Evolutionary conservation across 148 eudicot genomes (phyloP).

Genomic region (Dysphania ambrosioides): DNA sequence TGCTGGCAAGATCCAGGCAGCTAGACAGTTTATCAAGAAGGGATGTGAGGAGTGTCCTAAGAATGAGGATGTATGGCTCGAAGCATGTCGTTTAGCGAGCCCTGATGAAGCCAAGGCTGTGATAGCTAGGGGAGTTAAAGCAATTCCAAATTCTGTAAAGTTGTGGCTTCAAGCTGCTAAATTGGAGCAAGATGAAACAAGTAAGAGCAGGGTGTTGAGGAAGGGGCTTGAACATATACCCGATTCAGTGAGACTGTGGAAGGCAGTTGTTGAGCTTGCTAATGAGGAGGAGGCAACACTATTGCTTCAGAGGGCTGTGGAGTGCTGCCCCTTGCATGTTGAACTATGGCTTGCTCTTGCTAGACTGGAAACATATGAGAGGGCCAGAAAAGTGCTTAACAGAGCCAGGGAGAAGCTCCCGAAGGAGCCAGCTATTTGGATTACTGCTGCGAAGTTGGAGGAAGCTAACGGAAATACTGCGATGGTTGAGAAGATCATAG

Average conservation of each 20-base stretch:
- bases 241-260: conserved; percentile 94
- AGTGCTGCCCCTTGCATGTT: conserved; percentile 90
- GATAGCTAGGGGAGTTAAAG: conserved; percentile 83
- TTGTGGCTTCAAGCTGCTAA: conserved; percentile 91
- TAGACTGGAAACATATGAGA: conserved; percentile 84
- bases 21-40: conserved; percentile 65
- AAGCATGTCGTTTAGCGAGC: conserved; percentile 72
- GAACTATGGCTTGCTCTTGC: conserved; percentile 96
- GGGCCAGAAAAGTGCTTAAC: conserved; percentile 81
- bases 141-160: conserved; percentile 85
- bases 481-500: conserved; percentile 83
- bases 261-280: conserved; percentile 90
- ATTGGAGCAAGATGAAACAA: conserved; percentile 68
- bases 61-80: conserved; percentile 94
- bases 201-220: conserved; percentile 77
- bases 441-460: conserved; percentile 91
- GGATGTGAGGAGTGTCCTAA: conserved; percentile 96
- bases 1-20: conserved; percentile 77
- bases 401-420: conserved; percentile 80
- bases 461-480: conserved; percentile 80
- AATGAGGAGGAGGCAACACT: conserved; percentile 85
- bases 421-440: conserved; percentile 94
- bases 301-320: conserved; percentile 82
- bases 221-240: conserved; percentile 92
- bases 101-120: conserved; percentile 90